A percentile compares a stretch with the other conserved stretches of the same genome.
phyloP scores from a whole-genome alignment of 2,329 filamentous ascomycete species.

The Aspergillus sp. region DNA sequence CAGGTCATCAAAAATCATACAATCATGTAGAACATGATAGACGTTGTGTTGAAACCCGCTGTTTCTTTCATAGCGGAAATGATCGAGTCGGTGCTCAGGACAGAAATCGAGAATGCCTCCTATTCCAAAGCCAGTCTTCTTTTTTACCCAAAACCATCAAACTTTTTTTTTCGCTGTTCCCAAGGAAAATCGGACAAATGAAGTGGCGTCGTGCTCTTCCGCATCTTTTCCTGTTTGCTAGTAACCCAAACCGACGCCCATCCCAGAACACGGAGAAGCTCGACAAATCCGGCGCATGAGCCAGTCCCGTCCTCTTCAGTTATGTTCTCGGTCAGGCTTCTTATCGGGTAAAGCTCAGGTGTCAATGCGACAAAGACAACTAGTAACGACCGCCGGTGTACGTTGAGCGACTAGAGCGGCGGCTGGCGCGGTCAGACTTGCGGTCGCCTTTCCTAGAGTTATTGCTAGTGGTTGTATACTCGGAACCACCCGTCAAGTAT shows the following conservation, averaged over 20 bases:
- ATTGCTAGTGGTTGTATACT: conserved; percentile 30
- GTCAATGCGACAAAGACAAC: not conserved
- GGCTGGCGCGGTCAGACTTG: conserved; percentile 38
- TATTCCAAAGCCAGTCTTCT: conserved; percentile 17
- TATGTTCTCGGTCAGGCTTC: not conserved
- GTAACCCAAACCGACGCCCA: not conserved
- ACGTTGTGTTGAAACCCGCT: conserved; percentile 23
- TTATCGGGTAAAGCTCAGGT: not conserved
- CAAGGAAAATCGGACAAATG: conserved; percentile 6
- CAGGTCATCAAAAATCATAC: conserved; percentile 29
- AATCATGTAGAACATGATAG: conserved; percentile 26
- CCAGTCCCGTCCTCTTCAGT: not conserved
- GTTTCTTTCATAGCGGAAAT: conserved; percentile 14
- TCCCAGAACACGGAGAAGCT: not conserved
- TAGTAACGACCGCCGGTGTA: conserved; percentile 31
- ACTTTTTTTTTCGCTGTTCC: conserved; percentile 19
- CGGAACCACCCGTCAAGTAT: conserved; percentile 37
- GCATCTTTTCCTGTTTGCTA: not conserved
- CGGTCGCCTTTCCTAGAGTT: conserved; percentile 29
- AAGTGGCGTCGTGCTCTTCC: not conserved
- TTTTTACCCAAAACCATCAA: conserved; percentile 13
- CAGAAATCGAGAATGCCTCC: conserved; percentile 21
- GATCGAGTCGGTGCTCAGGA: conserved; percentile 14
- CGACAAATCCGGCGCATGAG: not conserved
- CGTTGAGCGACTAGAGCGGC: conserved; percentile 39